phyloP scores from a whole-genome alignment of 352 stramenopile genomes.

The Pythium sukuiense region DNA sequence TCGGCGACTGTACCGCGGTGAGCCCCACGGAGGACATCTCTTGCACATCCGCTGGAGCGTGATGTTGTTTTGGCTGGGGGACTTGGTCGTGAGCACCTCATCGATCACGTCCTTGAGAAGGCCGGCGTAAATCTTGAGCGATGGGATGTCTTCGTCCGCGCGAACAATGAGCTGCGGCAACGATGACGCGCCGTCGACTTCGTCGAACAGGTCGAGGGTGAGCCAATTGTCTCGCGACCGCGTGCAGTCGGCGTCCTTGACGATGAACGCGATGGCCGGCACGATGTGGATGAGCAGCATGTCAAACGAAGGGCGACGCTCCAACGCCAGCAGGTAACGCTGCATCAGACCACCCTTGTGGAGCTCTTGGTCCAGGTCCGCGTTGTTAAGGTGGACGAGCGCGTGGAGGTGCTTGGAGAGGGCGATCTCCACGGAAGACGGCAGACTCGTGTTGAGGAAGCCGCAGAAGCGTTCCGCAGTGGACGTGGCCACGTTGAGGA shows the following conservation, averaged over 20 bases:
- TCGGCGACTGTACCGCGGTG: conserved; percentile 19
- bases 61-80: conserved; percentile 66
- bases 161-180: conserved; percentile 59
- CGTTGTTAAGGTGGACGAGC: conserved; percentile 71
- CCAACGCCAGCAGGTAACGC: conserved; percentile 66
- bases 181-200: conserved; percentile 48
- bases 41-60: conserved; percentile 75
- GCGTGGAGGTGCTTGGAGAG: conserved; percentile 81
- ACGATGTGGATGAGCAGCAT: conserved; percentile 89
- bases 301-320: conserved; percentile 70
- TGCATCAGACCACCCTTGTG: conserved; percentile 60
- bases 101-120: conserved; percentile 80
- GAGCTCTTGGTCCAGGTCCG: conserved; percentile 58
- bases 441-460: conserved; percentile 65
- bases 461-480: conserved; percentile 51
- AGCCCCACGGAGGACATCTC: conserved; percentile 49
- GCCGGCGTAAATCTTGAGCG: conserved; percentile 71
- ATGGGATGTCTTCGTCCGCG: conserved; percentile 61
- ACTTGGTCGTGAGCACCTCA: conserved; percentile 62
- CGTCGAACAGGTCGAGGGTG: conserved; percentile 71
- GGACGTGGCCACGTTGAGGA: conserved; percentile 44
- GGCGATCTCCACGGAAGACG: conserved; percentile 78
- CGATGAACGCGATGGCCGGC: conserved; percentile 73
- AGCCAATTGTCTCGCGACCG: conserved; percentile 69
- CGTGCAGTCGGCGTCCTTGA: conserved; percentile 66